These are phyloP conservation scores for Lepidium africanum DNA, from an alignment of 345 rosid species.

Conservation along the genomic window DNA sequence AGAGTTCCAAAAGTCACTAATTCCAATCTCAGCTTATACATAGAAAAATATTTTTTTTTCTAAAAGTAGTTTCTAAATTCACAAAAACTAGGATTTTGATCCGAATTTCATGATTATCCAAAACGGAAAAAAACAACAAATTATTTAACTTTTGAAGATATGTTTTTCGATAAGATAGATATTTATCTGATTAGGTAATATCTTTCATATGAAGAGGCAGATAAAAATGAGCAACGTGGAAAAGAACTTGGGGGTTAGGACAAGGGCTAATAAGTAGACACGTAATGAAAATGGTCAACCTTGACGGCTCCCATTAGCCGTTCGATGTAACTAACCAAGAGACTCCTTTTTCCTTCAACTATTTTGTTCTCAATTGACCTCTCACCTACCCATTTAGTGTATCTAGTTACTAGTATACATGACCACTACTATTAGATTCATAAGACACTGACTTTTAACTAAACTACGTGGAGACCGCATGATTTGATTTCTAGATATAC, in stretches of 20 bases:
- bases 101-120: no score
- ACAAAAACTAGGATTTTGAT: no score
- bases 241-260: slow-evolving; percentile 3
- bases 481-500: no score
- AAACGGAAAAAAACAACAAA: no score
- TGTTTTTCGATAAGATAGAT: not conserved
- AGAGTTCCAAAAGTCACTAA: no score
- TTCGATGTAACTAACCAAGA: slow-evolving; percentile 12
- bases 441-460: no score
- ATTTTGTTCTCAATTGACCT: not conserved
- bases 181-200: not conserved
- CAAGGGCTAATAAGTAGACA: slow-evolving; percentile 15
- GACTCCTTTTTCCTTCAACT: slow-evolving; percentile 5
- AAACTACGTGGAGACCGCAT: no score
- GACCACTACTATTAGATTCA: not conserved
- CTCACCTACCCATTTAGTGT: slow-evolving; percentile 7
- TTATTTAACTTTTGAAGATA: not conserved
- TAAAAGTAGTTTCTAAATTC: no score
- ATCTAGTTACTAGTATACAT: not conserved
- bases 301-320: slow-evolving; percentile 25
- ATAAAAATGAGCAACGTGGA: not conserved
- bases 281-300: slow-evolving; percentile 27
- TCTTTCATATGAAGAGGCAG: not conserved
- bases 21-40: no score
- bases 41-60: no score